Conservation (phyloP, 257 asterid genomes). For the Jaltomata sinuosa region DNA sequence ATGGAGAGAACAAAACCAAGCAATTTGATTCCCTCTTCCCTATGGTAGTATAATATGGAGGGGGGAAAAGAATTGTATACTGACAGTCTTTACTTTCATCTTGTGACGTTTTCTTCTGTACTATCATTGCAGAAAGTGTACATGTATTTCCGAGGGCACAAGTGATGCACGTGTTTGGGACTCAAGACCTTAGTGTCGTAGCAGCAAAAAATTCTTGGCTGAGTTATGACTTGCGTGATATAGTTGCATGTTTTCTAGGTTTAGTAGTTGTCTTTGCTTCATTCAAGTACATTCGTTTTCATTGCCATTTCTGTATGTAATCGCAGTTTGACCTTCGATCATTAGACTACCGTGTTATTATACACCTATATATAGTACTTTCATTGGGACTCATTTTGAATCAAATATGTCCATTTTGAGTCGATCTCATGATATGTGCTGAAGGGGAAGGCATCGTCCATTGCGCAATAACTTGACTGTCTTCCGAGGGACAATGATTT, state of each 20-base stretch:
- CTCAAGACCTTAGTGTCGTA: background rate
- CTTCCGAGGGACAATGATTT: too few relatives aligned
- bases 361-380: background rate
- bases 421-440: too few relatives aligned
- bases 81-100: background rate
- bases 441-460: too few relatives aligned
- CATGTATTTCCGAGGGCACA: constrained; percentile 72
- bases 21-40: background rate
- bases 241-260: background rate
- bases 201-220: background rate
- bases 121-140: constrained; percentile 67
- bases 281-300: background rate
- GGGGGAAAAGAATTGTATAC: background rate
- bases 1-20: background rate
- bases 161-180: constrained; percentile 22
- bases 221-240: background rate
- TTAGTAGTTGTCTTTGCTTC: background rate
- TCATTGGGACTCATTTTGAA: too few relatives aligned
- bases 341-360: background rate
- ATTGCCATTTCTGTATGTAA: background rate
- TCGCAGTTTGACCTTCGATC: background rate
- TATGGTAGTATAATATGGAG: background rate
- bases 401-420: background rate
- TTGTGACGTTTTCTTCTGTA: background rate
- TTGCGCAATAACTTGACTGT: too few relatives aligned